Base-by-base conservation (phyloP, 139 green algal species). In the Pleodorina starrii region DNA sequence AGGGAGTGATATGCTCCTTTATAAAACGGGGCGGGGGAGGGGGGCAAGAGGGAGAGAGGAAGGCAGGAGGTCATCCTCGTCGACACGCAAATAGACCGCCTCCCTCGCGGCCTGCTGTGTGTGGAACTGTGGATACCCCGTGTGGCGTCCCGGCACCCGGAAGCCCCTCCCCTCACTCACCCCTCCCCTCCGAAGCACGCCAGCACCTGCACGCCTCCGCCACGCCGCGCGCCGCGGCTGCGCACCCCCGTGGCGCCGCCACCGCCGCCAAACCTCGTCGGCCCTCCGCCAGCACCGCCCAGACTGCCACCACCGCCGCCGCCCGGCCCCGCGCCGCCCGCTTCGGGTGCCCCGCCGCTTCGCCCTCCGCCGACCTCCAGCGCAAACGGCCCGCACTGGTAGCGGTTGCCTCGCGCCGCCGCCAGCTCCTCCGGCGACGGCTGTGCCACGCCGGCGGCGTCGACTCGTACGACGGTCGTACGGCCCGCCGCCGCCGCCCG, bases 331-430 rank as follows among this genome's bases (percentile, higher is more conserved):
- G 32, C 35, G 27, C 9, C 32, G 57, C 36, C 59, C 12, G 1
- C 54, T 25, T 19, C 85, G 19, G 9, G 51, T 9, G 43, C n/a
- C n/a, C n/a, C 66, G 43, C 75, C 75, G 4, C 32, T 54, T 23
- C 42, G 27, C 29, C 63, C 32, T 4, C 69, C 71, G 10, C 76
- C 91, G 27, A 93, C 69, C 63, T 93, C 89, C 69, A 94, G 71
- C 12, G 84, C 79, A 9, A 94, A 80, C 35, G 92, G 92, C 2
- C 92, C 92, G 51, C 92, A 94, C 63, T 92, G 90, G 71, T 93
- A 92, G 11, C 92, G 54, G 73, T 78, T 88, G 66, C 36, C 68
- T 36, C 71, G 63, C 48, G 66, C 46, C 5, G 21, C 78, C 50
- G 66, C 84, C n/a, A 32, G 63, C 63, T 84, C 82, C 29, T 66